A percentile compares a stretch with the other conserved stretches of the same genome.
phyloP scores from a whole-genome alignment of 768 basidiomycete species.

The Suillus weaverae region DNA sequence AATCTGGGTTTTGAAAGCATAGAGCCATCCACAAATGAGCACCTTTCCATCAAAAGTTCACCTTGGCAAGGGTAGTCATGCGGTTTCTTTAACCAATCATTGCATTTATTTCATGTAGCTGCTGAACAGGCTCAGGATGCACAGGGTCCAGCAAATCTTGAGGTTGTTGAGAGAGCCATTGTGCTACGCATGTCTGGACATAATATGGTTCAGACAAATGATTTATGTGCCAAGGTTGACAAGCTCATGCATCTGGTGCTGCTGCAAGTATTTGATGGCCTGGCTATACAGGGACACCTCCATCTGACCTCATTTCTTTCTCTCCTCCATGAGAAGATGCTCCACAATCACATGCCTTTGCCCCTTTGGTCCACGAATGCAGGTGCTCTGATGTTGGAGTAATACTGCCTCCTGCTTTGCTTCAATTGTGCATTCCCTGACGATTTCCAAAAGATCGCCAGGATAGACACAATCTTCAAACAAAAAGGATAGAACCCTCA shows the following conservation, averaged over 20 bases:
- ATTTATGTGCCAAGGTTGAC: too few relatives aligned
- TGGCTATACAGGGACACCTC: background rate
- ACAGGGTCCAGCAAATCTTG: too few relatives aligned
- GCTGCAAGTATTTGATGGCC: background rate
- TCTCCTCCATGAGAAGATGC: background rate
- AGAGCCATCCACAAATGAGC: too few relatives aligned
- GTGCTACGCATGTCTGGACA: too few relatives aligned
- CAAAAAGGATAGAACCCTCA: background rate
- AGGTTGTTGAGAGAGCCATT: too few relatives aligned
- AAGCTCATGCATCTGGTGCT: background rate
- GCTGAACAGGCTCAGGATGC: background rate
- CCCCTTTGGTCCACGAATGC: too few relatives aligned
- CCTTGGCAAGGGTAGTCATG: too few relatives aligned
- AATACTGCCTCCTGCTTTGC: background rate
- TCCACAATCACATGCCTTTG: background rate
- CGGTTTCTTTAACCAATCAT: background rate
- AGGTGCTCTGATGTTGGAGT: too few relatives aligned
- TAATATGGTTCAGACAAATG: too few relatives aligned
- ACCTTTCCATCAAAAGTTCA: too few relatives aligned
- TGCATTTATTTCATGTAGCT: background rate
- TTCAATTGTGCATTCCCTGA: background rate
- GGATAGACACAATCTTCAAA: background rate
- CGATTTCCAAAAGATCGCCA: background rate
- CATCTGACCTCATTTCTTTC: background rate
- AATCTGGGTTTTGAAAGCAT: too few relatives aligned